phyloP scores from a whole-genome alignment of 2,329 filamentous ascomycete genomes.

The Hymenoscyphus scutula region DNA sequence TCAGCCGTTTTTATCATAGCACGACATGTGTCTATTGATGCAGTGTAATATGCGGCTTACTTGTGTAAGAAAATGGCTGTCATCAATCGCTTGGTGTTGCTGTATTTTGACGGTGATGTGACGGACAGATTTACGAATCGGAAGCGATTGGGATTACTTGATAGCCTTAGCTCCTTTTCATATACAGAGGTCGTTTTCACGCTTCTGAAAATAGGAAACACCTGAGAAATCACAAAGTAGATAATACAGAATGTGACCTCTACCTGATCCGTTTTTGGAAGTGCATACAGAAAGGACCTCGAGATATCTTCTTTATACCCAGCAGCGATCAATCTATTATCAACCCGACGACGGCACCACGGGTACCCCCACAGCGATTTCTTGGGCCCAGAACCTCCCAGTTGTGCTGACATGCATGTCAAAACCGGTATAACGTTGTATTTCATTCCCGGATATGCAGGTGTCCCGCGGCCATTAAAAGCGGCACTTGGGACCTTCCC shows the following conservation, averaged over 20 bases:
- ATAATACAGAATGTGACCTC: background rate
- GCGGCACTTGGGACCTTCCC: background rate
- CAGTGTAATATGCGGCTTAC: constrained; percentile 2
- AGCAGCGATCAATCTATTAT: background rate
- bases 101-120: background rate
- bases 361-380: background rate
- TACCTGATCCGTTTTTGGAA: background rate
- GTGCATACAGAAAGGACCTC: background rate
- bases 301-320: background rate
- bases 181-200: too few relatives aligned
- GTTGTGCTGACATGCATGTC: background rate
- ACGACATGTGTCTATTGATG: background rate
- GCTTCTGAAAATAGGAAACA: background rate
- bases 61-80: background rate
- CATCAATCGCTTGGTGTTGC: background rate
- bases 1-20: background rate
- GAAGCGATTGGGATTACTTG: background rate
- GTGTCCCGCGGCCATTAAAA: background rate
- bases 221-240: background rate
- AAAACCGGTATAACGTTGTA: background rate
- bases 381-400: background rate
- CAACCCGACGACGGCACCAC: background rate
- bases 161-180: background rate
- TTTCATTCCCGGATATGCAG: background rate
- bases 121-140: background rate